Base-by-base conservation (phyloP, 108 stramenopile species). In the Licmophora abbreviata region DNA sequence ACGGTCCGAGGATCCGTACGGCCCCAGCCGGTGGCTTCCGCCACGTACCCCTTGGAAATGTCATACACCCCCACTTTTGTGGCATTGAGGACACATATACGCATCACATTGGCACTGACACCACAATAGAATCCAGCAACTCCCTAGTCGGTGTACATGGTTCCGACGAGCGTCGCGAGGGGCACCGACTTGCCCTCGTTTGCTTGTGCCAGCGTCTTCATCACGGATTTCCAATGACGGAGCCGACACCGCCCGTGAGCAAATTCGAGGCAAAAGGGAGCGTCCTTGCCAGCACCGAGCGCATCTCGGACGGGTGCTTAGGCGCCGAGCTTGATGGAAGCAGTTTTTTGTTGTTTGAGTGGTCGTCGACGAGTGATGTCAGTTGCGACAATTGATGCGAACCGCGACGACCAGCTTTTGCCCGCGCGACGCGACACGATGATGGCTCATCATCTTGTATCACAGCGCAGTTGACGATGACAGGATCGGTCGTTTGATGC, bases 1-100 rank as follows among this genome's bases (percentile, higher is more conserved):
- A 57, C 68, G 21, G 70, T 72, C 11, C 61, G 54, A 4, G 61
- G 59, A 44, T 68, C 69, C 32, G 73, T 76, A 26, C 74, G 62
- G 20, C 53, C 31, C 62, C 67, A 73, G 3, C 74, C 79, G 15
- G 71, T 72, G 10, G 17, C 29, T n/a, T 56, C 56, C 29, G 58
- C 64, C 1, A 79, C 77, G 22, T 78, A 63, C 37, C 86, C 86
- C 68, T 92, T 92, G 64, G 81, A 63, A 38, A 71, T 48, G 40
- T 92, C 90, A 40, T 87, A 92, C 25, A 78, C 61, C 22, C 67
- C 82, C 76, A 84, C 76, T 42, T 84, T 84, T 34, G 77, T 78
- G 36, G 76, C 77, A 62, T 84, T 84, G 37, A 79, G 35, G 18
- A 79, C 82, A 49, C 68, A 69, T 9, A 75, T 77, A 28, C 82